Conservation (phyloP, 2,329 filamentous ascomycete species). For the Trichoderma atrobrunneum region DNA sequence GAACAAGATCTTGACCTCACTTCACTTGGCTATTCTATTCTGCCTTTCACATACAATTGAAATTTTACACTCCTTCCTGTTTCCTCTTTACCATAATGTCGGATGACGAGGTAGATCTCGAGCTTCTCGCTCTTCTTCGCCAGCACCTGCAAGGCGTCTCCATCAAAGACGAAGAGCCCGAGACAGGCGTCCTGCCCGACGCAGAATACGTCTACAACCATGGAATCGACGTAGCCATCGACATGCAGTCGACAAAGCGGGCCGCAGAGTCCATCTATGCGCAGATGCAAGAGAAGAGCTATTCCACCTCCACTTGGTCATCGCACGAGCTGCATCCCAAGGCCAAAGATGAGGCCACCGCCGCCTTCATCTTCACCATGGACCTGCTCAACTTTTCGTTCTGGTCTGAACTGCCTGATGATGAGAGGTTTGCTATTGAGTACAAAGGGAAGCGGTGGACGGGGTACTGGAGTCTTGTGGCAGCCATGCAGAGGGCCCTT, state of each 20-base stretch:
- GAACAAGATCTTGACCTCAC: neutral
- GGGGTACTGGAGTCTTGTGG: conserved; percentile 93
- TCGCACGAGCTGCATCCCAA: conserved; percentile 88
- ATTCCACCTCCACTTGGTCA: conserved; percentile 83
- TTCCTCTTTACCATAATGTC: conserved; percentile 57
- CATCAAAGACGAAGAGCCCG: conserved; percentile 56
- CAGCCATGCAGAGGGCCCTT: conserved; percentile 78
- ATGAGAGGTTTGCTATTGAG: conserved; percentile 76
- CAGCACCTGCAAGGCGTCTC: conserved; percentile 68
- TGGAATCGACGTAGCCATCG: conserved; percentile 85
- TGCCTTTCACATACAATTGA: neutral
- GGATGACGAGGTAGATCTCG: conserved; percentile 85
- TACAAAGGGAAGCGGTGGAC: conserved; percentile 83
- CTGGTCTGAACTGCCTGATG: conserved; percentile 72
- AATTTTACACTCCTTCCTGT: neutral
- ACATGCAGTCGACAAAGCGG: conserved; percentile 75
- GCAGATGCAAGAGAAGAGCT: conserved; percentile 79
- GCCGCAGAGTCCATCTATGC: conserved; percentile 77
- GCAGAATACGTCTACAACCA: conserved; percentile 90
- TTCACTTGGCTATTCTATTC: neutral
- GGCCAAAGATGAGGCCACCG: conserved; percentile 70
- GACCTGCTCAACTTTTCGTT: conserved; percentile 96
- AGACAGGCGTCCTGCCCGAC: conserved; percentile 77
- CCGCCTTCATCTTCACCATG: conserved; percentile 96
- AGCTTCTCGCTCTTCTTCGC: conserved; percentile 81